Evolutionary conservation across 352 stramenopile genomes (phyloP), one percentile per base, ranked within the genome.

Genomic region (Poterioochromonas sp.): DNA sequence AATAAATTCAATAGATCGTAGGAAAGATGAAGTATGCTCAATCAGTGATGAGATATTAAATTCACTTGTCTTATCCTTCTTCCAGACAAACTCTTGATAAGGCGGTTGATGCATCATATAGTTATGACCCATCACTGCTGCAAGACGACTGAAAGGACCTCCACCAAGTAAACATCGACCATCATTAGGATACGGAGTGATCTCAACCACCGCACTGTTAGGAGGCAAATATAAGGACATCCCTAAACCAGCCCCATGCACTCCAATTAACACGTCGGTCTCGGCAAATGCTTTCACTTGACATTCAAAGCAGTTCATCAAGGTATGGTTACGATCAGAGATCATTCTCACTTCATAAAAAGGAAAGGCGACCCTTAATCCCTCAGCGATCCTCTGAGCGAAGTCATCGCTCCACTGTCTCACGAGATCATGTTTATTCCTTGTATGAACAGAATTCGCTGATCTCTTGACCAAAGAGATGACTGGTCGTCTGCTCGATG

Each of bases 221-320:
- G 77, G 43, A 37, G 8, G 43, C 79, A 82, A 82, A 49, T 80
- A 82, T 15, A 82, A 53, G 0, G 41, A 68, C 32, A 78, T 82
- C n/a, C 60, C 54, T 34, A 82, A 64, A 20, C 79, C 79, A 37
- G 79, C 79, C 0, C 79, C 79, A 43, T 82, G 79, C 41, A 71
- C 62, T 35, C 77, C 79, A 18, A 82, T 41, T 5, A 82, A 43
- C 15, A 78, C 54, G 35, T 77, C 32, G 1, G 77, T 76, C 37
- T 54, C 34, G 5, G 11, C 29, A 53, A 79, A 80, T n/a, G 80
- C 37, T 37, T 54, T 43, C 0, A 80, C 65, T 64, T 82, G 79
- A 47, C 79, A 82, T 34, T 34, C 58, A 20, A 82, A 26, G n/a
- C 65, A 74, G 0, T 34, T 40, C 65, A 74, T 58, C 5, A 74